Evolutionary conservation across 352 stramenopile genomes (phyloP).

Genomic region (Globisporangium paddicum): DNA sequence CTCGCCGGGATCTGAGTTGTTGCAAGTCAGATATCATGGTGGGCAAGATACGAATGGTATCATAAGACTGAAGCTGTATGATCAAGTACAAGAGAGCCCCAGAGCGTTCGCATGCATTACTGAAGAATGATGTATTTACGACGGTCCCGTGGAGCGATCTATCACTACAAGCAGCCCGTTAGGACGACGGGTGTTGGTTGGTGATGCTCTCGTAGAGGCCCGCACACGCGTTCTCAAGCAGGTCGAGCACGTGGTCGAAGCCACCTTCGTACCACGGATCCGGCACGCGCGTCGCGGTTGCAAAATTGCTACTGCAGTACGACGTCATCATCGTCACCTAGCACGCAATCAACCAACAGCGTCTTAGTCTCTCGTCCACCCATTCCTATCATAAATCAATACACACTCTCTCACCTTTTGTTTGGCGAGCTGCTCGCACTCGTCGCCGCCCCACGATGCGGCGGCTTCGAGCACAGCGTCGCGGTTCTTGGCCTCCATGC

Average conservation of each 20-base stretch:
- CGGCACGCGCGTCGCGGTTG: conserved; percentile 49
- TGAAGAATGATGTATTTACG: no score
- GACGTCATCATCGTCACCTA: conserved; percentile 80
- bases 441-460: conserved; percentile 67
- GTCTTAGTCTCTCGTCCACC: conserved; percentile 7
- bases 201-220: conserved; percentile 66
- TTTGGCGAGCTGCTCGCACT: conserved; percentile 41
- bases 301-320: conserved; percentile 72
- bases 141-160: no score
- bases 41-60: background rate
- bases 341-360: background rate
- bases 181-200: background rate
- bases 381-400: background rate
- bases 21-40: background rate
- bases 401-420: conserved; percentile 36
- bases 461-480: conserved; percentile 78
- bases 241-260: conserved; percentile 86
- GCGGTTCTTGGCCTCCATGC: conserved; percentile 87
- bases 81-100: no score
- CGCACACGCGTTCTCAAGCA: conserved; percentile 84
- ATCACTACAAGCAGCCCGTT: no score
- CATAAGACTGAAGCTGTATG: no score
- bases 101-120: no score
- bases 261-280: conserved; percentile 88
- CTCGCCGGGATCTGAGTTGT: background rate